Base-by-base conservation (phyloP, 83 land plant genomes). In the Diphasiastrum complanatum region DNA sequence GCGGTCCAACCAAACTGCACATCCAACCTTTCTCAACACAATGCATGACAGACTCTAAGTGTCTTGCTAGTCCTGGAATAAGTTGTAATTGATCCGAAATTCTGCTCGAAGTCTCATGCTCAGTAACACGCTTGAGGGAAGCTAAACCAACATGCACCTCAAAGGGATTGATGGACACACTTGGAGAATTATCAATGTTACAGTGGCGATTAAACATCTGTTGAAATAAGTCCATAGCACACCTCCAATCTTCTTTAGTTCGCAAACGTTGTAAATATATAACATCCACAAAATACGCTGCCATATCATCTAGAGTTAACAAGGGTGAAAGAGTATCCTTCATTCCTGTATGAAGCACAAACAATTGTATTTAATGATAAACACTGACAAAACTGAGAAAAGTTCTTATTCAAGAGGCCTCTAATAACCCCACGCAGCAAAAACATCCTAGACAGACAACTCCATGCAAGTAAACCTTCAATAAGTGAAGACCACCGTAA, bases 221-320 rank as follows among this genome's bases (percentile, higher is more conserved):
- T 38, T 92, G 81, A 80, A 74, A 92, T 5, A 88, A 73, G 47
- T 67, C 66, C 23, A 88, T 12, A 3, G 86, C 84, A 77, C 79
- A 62, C 28, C 33, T 37, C 4, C 97, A 81, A 35, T 95, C 99
- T 33, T 72, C 79, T 19, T 33, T 54, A 1, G 89, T 84, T 29
- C 99, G 89, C 97, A 95, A 91, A 41, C 99, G 77, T 63, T 90
- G 97, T 4, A 90, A 33, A 56, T 95, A 95, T 2, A 90, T 70
- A 46, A 78, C 48, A 51, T 74, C 83, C 1, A 92, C 65, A 62
- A 85, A 82, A 57, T 58, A 62, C 22, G 59, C 60, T 32, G 4
- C 43, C 38, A 54, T 68, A 10, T 53, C 45, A 10, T 59, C 66
- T 6, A n/a, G n/a, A n/a, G n/a, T n/a, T n/a, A n/a, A n/a, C n/a